Conservation (phyloP, 768 basidiomycete genomes). For the Jaapia argillacea region DNA sequence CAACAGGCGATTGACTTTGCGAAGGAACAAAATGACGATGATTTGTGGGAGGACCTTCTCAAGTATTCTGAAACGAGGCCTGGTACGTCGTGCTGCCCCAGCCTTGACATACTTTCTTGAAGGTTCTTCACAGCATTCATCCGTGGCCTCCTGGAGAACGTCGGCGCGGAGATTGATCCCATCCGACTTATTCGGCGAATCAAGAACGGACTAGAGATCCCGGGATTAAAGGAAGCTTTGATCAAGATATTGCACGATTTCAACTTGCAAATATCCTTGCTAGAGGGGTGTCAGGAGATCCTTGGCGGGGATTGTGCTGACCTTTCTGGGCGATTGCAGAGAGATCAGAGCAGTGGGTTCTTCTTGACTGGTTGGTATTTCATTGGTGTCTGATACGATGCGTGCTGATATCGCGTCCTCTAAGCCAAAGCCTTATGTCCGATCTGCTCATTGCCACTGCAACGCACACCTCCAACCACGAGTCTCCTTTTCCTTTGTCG, state of each 20-base stretch:
- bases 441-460: slow-evolving; percentile 52
- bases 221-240: slow-evolving; percentile 85
- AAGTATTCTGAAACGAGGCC: slow-evolving; percentile 93
- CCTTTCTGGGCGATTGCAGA: slow-evolving; percentile 58
- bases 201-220: slow-evolving; percentile 93
- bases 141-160: slow-evolving; percentile 88
- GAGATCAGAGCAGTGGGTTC: slow-evolving; percentile 73
- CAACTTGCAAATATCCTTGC: slow-evolving; percentile 84
- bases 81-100: slow-evolving; percentile 33
- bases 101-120: not conserved
- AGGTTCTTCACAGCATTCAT: slow-evolving; percentile 62
- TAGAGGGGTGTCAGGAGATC: slow-evolving; percentile 89
- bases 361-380: slow-evolving; percentile 57
- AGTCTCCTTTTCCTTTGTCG: slow-evolving; percentile 77
- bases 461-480: slow-evolving; percentile 49
- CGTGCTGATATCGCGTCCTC: not conserved
- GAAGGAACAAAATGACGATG: slow-evolving; percentile 92
- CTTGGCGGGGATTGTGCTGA: slow-evolving; percentile 74
- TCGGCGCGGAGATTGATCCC: slow-evolving; percentile 93
- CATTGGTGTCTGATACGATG: slow-evolving; percentile 1
- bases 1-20: slow-evolving; percentile 92
- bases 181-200: slow-evolving; percentile 91
- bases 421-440: slow-evolving; percentile 57
- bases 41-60: slow-evolving; percentile 95
- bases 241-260: slow-evolving; percentile 98